Base-by-base conservation (phyloP, 805 yeast species). In the Ogataea paraovalis region DNA sequence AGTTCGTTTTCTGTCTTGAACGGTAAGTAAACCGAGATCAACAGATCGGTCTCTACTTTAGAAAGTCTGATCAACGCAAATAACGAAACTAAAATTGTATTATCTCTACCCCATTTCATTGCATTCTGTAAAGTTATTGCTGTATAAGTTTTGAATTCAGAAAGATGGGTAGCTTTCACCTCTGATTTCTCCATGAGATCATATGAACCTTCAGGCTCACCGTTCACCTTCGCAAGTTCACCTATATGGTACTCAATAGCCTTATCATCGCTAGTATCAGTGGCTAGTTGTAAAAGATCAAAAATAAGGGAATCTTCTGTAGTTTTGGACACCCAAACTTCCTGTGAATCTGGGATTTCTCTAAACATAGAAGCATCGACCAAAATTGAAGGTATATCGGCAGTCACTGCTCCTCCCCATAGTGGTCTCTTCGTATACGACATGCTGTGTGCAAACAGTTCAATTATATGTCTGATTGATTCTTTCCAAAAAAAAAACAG, bases 311-410 rank as follows among this genome's bases (percentile, higher is more conserved):
- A 76, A 53, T 76, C 80, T 45, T 82, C 78, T 22, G 51, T 41
- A 20, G 55, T 52, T 14, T 54, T 44, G 10, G 61, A 45, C 3
- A 91, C 80, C 64, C 78, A 94, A 22, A 92, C 97, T 64, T 92
- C 99, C 62, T 94, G 98, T 1, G 90, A 82, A 59, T 94, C 97
- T 0, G 99, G 98, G 3, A 94, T 79, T 50, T 87, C 87, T 47
- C 99, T 71, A 42, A 91, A 62, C 33, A 71, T 64, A 1, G 96
- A 85, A 0, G 90, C 97, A 64, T 94, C 97, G 1, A 84, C 60
- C 42, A 84, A 72, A 0, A 76, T 78, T 1, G 55, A 48, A 0
- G 96, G 96, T 4, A 90, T 49, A 3, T 64, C 65, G 0, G 81
- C 73, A 2, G 73, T 59, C 18, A 90, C 75, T 0, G 96, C 94